Base-by-base conservation (phyloP, 2,329 filamentous ascomycete species). In the Monilinia polystroma region DNA sequence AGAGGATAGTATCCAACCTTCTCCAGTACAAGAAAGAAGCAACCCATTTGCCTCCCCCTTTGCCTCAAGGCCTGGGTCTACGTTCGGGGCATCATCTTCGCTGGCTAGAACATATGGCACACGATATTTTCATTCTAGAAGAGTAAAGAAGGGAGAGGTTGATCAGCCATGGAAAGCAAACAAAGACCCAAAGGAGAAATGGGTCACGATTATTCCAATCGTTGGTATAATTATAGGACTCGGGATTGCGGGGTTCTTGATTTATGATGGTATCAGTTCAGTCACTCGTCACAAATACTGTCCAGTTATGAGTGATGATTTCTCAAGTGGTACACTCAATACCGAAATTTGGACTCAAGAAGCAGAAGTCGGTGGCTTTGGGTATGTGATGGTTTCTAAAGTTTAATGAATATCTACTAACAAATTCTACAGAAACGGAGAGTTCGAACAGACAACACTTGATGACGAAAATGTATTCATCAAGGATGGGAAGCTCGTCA, bases 121-220 rank as follows among this genome's bases (percentile, higher is more conserved):
- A 38, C 68, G 71, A 72, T 76, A 75, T 68, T 76, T 76, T 62
- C 74, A 76, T 67, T 75, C 74, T 20, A 69, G 75, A 67, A 69
- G 90, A 68, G 84, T 94, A 45, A 85, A 83, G 75, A 91, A 92
- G 76, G 90, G 86, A 53, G 85, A 91, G 59, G 78, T 91, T 3
- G 88, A 92, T 76, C 89, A 91, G 79, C 90, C 91, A 16, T 95
- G 92, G 92, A 78, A 90, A 51, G 78, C 84, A n/a, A 88, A 87
- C 75, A 87, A 82, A 67, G 89, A 93, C 71, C 88, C 89, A 16
- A 90, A 87, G 76, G 90, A 94, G 82, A 95, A 92, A 80, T 95
- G 91, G 91, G 87, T 92, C 11, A 93, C 89, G 2, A 92, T 94
- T 70, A 84, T 96, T 67, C 91, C 91, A 2, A 75, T 93, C 53